Evolutionary conservation across 108 stramenopile species (phyloP), one percentile per base, ranked within the genome.

Genomic region (Nitzschia putrida): DNA sequence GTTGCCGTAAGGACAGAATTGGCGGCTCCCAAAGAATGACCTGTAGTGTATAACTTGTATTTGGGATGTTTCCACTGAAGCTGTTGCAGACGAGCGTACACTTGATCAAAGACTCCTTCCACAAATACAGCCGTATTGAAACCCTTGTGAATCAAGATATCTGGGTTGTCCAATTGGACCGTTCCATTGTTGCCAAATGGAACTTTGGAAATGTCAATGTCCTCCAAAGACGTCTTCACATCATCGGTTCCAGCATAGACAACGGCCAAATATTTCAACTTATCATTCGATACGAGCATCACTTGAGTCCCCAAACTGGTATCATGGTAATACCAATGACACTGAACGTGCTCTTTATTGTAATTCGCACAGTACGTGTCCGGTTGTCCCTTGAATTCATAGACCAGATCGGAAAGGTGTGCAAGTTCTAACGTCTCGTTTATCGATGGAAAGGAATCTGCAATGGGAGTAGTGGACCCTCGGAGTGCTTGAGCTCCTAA

Each of bases 231-330:
- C n/a, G 89, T 88, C 41, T 69, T 56, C 37, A 84, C 74, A 72
- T 94, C 83, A 61, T 94, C 93, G 3, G 93, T 94, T 39, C 93
- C 93, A 0, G 93, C 88, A 78, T 86, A 94, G 10, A 86, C 85
- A 10, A 94, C 64, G 6, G 88, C 83, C 18, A 91, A 51, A 61
- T 91, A 94, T 4, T 73, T 59, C 10, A 78, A 65, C 10, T 53
- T 38, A 2, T 26, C 0, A 52, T 73, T 74, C 18, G 83, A 82
- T 11, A 77, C 61, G 0, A 93, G 50, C 58, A 91, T 64, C 12
- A 93, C 86, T 70, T 93, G 92, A 18, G 86, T 93, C 11, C 87
- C 73, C 18, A 83, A 53, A 16, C 44, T 44, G 40, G 80, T 56
- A 41, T 89, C 84, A 67, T 92, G 91, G 0, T 63, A 71, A 61